These are phyloP conservation scores for Tilletia walkeri DNA, from an alignment of 1,284 basidiomycete genomes.

Conservation along the genomic window DNA sequence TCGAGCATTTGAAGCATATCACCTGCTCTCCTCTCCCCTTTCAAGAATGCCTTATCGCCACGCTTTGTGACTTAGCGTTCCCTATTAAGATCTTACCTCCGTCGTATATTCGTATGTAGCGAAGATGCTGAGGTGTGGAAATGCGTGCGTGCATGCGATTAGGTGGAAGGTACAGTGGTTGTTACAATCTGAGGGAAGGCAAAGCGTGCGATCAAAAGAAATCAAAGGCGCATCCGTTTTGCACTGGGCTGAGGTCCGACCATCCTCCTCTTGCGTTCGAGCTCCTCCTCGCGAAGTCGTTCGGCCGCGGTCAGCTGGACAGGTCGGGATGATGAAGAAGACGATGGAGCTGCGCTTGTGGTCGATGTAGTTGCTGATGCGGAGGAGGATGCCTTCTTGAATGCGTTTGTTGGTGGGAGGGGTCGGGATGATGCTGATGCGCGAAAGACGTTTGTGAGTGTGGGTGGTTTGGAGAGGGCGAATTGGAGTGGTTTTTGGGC, in stretches of 20 bases:
- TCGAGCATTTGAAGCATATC: too few species aligned
- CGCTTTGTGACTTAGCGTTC: too few species aligned
- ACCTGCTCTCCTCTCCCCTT: too few species aligned
- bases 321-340: background rate
- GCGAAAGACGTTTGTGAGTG: conserved; percentile 15
- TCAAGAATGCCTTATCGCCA: too few species aligned
- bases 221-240: conserved; percentile 20
- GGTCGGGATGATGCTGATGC: conserved; percentile 20
- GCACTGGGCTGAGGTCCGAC: conserved; percentile 25
- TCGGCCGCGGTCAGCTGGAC: conserved; percentile 11
- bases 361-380: background rate
- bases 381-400: conserved; percentile 15
- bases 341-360: background rate
- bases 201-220: too few species aligned
- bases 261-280: conserved; percentile 11
- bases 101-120: too few species aligned
- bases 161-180: too few species aligned
- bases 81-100: too few species aligned
- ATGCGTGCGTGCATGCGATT: too few species aligned
- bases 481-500: background rate
- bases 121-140: too few species aligned
- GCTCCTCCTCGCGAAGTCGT: background rate
- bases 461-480: background rate
- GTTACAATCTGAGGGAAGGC: too few species aligned
- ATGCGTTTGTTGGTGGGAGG: conserved; percentile 15